These are phyloP conservation scores for Tetratostichococcus sp. DNA, from an alignment of 139 green algal species.

Conservation along the genomic window DNA sequence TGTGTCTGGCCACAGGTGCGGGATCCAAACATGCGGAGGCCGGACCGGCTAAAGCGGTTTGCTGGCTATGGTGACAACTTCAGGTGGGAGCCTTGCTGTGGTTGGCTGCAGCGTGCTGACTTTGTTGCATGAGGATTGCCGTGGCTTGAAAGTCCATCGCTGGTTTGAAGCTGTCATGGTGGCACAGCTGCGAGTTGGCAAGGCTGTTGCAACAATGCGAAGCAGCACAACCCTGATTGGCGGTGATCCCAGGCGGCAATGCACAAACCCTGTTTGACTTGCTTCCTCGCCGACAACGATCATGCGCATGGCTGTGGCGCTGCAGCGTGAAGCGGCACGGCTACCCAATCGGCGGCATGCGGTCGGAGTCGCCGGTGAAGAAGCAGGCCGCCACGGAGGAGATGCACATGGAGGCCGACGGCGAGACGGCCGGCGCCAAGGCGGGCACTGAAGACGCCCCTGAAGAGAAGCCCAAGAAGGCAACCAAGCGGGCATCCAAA, in stretches of 20 bases:
- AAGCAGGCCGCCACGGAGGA: not conserved
- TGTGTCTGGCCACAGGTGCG: slow-evolving; percentile 68
- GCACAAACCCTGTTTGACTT: no score
- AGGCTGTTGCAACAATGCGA: no score
- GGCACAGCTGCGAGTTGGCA: no score
- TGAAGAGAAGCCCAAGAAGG: not conserved
- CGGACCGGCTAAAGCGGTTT: slow-evolving; percentile 57
- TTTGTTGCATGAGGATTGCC: no score
- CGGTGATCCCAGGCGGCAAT: no score
- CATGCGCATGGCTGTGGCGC: no score
- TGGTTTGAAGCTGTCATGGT: no score
- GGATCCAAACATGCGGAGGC: slow-evolving; percentile 44
- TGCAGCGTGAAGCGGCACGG: slow-evolving; percentile 35
- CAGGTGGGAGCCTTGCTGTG: slow-evolving; percentile 36
- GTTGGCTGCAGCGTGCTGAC: no score
- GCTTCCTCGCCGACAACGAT: no score
- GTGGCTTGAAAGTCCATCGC: no score
- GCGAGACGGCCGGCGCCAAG: not conserved
- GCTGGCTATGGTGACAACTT: slow-evolving; percentile 77
- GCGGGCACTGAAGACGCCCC: not conserved
- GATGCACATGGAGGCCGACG: not conserved
- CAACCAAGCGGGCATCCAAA: not conserved
- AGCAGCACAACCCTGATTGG: no score
- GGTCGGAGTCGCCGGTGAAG: slow-evolving; percentile 16
- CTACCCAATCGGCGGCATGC: slow-evolving; percentile 35